A percentile compares a stretch with the other conserved stretches of the same genome.
These are phyloP conservation scores for Forsythia suspensa DNA, from an alignment of 257 asterid genomes.

Conservation along the genomic window DNA sequence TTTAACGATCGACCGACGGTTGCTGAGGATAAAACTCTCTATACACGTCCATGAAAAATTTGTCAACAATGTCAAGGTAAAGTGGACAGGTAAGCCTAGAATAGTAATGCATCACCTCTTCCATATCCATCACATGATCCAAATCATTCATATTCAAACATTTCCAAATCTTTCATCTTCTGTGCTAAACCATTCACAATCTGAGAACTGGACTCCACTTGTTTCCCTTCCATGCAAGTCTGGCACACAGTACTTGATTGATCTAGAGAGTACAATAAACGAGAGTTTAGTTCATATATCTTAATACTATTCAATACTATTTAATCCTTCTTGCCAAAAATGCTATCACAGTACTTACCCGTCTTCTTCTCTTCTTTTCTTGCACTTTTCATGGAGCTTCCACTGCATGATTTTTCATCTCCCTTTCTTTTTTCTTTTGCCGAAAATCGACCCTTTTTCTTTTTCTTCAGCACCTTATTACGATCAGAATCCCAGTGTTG, in stretches of 20 bases:
- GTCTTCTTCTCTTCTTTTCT: conserved; percentile 35
- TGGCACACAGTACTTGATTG: not conserved
- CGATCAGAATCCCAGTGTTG: conserved; percentile 18
- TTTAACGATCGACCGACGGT: not conserved
- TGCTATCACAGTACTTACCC: not conserved
- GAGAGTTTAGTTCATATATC: not conserved
- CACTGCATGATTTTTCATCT: conserved; percentile 31
- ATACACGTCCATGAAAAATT: conserved; percentile 56
- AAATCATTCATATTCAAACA: conserved; percentile 64
- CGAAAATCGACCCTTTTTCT: conserved; percentile 20
- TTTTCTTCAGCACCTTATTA: conserved; percentile 17
- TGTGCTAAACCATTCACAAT: conserved; percentile 41
- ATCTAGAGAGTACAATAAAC: not conserved
- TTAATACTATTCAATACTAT: not conserved
- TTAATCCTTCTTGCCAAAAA: too few relatives aligned
- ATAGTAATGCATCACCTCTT: conserved; percentile 76
- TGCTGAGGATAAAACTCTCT: not conserved
- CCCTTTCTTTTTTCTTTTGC: conserved; percentile 25
- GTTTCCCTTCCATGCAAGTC: conserved; percentile 11
- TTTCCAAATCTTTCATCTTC: conserved; percentile 69
- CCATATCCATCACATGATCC: conserved; percentile 75
- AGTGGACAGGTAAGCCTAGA: conserved; percentile 66
- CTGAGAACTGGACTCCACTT: conserved; percentile 21
- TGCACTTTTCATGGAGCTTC: conserved; percentile 28
- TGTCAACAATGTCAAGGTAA: conserved; percentile 60